A percentile compares a stretch with the other conserved stretches of the same genome.
These are phyloP conservation scores for Phytopythium sindhum DNA, from an alignment of 352 stramenopile genomes.

Conservation along the genomic window DNA sequence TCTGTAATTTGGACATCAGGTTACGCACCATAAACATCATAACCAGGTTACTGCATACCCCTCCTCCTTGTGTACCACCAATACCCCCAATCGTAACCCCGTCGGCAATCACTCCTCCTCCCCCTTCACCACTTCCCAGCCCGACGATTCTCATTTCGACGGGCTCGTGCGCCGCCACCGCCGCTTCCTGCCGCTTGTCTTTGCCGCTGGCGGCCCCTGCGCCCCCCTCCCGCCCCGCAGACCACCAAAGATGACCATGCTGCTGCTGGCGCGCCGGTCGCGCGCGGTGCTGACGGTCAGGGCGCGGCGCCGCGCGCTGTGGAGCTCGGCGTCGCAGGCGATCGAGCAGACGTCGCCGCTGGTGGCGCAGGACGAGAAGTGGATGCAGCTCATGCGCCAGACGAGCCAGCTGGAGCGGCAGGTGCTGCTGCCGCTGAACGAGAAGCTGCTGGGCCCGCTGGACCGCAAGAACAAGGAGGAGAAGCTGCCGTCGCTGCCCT, in stretches of 20 bases:
- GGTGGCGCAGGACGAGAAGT: constrained; percentile 62
- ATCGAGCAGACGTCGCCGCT: constrained; percentile 16
- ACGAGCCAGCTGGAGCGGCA: constrained; percentile 69
- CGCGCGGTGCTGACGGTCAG: constrained; percentile 9
- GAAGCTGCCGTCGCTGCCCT: constrained; percentile 93
- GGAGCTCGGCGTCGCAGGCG: constrained; percentile 18
- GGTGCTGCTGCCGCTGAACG: constrained; percentile 79
- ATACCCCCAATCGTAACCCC: no score
- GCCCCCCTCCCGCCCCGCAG: no score
- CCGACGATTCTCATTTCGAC: no score
- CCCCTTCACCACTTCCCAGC: no score
- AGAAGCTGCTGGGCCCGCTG: constrained; percentile 81
- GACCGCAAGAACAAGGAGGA: constrained; percentile 89
- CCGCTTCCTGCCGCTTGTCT: no score
- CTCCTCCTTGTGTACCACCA: no score
- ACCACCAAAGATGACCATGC: background rate
- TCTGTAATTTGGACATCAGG: no score
- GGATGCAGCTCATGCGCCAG: constrained; percentile 81
- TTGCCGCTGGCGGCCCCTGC: no score
- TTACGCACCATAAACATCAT: no score
- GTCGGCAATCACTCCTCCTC: no score
- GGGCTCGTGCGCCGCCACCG: no score
- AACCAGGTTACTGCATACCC: no score
- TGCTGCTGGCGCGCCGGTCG: constrained; percentile 2
- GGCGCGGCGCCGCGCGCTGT: constrained; percentile 13